These are phyloP conservation scores for Kodamaea laetipori DNA, from an alignment of 805 yeast genomes.

Conservation along the genomic window DNA sequence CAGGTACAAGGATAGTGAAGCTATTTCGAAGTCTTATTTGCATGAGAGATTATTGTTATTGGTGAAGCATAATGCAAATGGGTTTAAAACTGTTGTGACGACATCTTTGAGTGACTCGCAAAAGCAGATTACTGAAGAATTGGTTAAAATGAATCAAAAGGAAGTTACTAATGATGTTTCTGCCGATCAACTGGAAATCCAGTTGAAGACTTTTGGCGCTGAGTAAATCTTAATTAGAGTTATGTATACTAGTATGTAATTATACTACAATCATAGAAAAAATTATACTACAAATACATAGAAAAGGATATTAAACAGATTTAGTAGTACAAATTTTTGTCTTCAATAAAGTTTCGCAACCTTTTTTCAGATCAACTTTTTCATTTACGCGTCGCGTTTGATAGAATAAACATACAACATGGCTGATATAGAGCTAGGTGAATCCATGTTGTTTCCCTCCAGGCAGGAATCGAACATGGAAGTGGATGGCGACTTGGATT, in stretches of 20 bases:
- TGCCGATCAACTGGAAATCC: conserved; percentile 35
- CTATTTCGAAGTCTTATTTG: conserved; percentile 36
- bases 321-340: too few species aligned
- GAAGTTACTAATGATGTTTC: conserved; percentile 17
- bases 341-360: too few species aligned
- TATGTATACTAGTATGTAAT: too few species aligned
- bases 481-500: conserved; percentile 1
- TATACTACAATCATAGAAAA: neutral
- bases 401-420: neutral
- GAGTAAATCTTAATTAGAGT: too few species aligned
- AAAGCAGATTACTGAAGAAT: conserved; percentile 40
- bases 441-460: conserved; percentile 4
- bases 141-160: conserved; percentile 36
- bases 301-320: too few species aligned
- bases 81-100: conserved; percentile 52
- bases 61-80: conserved; percentile 43
- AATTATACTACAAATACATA: neutral
- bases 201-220: conserved; percentile 51
- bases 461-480: neutral
- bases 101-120: conserved; percentile 42
- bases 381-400: conserved; percentile 4
- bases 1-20: conserved; percentile 22
- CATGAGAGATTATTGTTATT: conserved; percentile 52
- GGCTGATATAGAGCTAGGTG: conserved; percentile 6
- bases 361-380: neutral